These are phyloP conservation scores for Pichia insulana DNA, from an alignment of 805 yeast genomes.

Conservation along the genomic window DNA sequence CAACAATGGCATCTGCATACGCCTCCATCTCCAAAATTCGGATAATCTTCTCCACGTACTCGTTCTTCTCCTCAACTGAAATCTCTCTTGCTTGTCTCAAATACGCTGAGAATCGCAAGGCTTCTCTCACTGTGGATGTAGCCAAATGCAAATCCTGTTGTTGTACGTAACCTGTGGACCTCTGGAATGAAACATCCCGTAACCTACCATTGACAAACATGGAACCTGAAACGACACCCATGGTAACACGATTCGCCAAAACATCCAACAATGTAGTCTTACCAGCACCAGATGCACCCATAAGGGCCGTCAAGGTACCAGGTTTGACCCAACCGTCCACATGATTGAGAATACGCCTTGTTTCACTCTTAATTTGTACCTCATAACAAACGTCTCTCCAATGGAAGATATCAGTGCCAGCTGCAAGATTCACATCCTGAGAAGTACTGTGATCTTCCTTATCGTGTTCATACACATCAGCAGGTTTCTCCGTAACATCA, in stretches of 20 bases:
- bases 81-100: slow-evolving; percentile 37
- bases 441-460: slow-evolving; percentile 16
- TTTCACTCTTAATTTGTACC: slow-evolving; percentile 51
- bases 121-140: slow-evolving; percentile 46
- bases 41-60: slow-evolving; percentile 44
- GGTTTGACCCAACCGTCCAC: slow-evolving; percentile 83
- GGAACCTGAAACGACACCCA: slow-evolving; percentile 51
- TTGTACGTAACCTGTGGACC: slow-evolving; percentile 51
- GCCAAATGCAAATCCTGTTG: slow-evolving; percentile 50
- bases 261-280: slow-evolving; percentile 49
- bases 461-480: slow-evolving; percentile 14
- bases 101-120: slow-evolving; percentile 42
- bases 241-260: slow-evolving; percentile 43
- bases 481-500: slow-evolving; percentile 19
- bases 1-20: slow-evolving; percentile 50
- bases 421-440: slow-evolving; percentile 23
- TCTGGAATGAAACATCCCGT: slow-evolving; percentile 40
- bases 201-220: slow-evolving; percentile 48
- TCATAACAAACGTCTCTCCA: slow-evolving; percentile 73
- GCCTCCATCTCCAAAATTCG: slow-evolving; percentile 40
- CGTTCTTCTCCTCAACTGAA: slow-evolving; percentile 36
- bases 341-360: slow-evolving; percentile 50
- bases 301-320: slow-evolving; percentile 68
- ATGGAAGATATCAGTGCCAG: slow-evolving; percentile 51
- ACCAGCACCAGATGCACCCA: slow-evolving; percentile 63